Percentiles rank a stretch among this genome's conserved stretches.
Conservation (phyloP, 2,329 filamentous ascomycete genomes). For the Emmonsia crescens region DNA sequence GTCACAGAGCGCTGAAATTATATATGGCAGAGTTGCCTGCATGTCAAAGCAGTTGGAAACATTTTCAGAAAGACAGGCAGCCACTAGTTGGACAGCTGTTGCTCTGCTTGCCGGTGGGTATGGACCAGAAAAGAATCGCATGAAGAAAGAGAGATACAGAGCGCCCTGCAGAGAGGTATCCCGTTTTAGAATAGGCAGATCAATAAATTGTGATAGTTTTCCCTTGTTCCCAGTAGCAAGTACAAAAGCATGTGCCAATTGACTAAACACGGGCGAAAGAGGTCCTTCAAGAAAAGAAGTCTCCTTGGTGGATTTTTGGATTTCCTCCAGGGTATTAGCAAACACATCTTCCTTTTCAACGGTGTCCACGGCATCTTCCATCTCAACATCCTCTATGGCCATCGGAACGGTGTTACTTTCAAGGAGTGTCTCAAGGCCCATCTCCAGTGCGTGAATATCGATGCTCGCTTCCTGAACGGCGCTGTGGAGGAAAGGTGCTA, state of each 20-base stretch:
- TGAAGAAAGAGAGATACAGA: slow-evolving; percentile 65
- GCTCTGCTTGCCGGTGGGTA: slow-evolving; percentile 59
- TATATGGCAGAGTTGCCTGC: slow-evolving; percentile 74
- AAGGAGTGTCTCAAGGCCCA: slow-evolving; percentile 61
- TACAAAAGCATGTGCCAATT: slow-evolving; percentile 29
- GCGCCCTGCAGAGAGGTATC: slow-evolving; percentile 45
- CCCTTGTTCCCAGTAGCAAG: slow-evolving; percentile 23
- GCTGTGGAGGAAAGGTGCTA: slow-evolving; percentile 54
- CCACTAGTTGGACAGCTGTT: slow-evolving; percentile 57
- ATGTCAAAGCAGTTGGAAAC: slow-evolving; percentile 49
- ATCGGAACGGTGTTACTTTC: slow-evolving; percentile 46
- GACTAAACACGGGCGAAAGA: slow-evolving; percentile 26
- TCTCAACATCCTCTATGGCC: slow-evolving; percentile 41
- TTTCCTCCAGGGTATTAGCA: slow-evolving; percentile 23
- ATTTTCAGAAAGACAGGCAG: slow-evolving; percentile 43
- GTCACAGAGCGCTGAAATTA: slow-evolving; percentile 64
- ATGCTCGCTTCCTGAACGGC: slow-evolving; percentile 57
- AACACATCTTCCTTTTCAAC: slow-evolving; percentile 22
- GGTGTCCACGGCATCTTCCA: slow-evolving; percentile 32
- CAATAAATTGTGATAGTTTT: slow-evolving; percentile 25
- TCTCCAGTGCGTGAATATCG: slow-evolving; percentile 64
- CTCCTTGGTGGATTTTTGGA: slow-evolving; percentile 20
- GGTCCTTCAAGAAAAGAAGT: slow-evolving; percentile 29
- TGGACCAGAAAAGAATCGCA: slow-evolving; percentile 61
- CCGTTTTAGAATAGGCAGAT: slow-evolving; percentile 28